A percentile compares a stretch with the other conserved stretches of the same genome.
Evolutionary conservation across 2,329 filamentous ascomycete species (phyloP).

Genomic region (Botrytis hyacinthi): DNA sequence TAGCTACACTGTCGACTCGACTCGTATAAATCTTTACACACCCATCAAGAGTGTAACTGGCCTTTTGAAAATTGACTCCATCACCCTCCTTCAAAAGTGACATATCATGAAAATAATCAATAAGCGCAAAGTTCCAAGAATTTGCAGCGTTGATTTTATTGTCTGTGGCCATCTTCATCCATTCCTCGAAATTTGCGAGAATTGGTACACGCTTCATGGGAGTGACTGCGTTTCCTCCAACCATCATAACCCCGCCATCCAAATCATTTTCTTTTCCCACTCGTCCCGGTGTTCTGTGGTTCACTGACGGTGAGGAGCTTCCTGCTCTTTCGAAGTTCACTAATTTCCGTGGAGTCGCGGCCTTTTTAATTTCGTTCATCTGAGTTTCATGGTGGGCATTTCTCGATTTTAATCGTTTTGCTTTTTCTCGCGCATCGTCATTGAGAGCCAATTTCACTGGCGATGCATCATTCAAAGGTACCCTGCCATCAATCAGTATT

Average conservation of each 20-base stretch:
- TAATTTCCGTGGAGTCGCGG: conserved; percentile 69
- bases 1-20: conserved; percentile 95
- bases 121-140: conserved; percentile 99
- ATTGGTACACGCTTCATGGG: conserved; percentile 96
- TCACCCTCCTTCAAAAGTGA: conserved; percentile 93
- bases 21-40: conserved; percentile 99
- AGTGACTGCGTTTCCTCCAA: conserved; percentile 75
- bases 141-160: conserved; percentile 99
- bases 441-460: conserved; percentile 71
- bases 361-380: conserved; percentile 86
- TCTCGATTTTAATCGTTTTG: conserved; percentile 79
- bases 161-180: conserved; percentile 99
- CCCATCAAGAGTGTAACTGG: conserved; percentile 93
- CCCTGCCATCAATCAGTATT: conserved; percentile 51
- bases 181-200: conserved; percentile 97
- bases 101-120: conserved; percentile 99
- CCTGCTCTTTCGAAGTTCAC: conserved; percentile 58
- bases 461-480: conserved; percentile 93
- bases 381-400: conserved; percentile 87
- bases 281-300: conserved; percentile 53
- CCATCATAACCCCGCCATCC: conserved; percentile 61
- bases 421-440: conserved; percentile 91
- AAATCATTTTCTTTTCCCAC: conserved; percentile 44
- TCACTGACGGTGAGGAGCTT: conserved; percentile 55
- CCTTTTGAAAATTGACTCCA: conserved; percentile 97